Base-by-base conservation (phyloP, 305 asterid species). In the Fraxinus velutina region DNA sequence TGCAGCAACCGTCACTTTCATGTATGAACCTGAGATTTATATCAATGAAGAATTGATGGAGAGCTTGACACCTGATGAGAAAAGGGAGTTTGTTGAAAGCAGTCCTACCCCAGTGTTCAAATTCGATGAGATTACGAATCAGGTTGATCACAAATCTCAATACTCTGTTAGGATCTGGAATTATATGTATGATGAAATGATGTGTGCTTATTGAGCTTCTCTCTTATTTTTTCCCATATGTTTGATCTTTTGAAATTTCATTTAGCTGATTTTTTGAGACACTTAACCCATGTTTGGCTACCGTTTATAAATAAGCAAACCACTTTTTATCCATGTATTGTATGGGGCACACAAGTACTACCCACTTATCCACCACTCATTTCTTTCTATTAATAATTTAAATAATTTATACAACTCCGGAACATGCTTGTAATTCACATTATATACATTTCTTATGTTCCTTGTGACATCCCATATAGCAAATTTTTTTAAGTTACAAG, bases 1-100 rank as follows among this genome's bases (percentile, higher is more conserved):
- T 86, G 99, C 99, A 22, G 98, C 99, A 78, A 96, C 99, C 39
- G 99, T 94, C 78, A 92, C 97, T 73, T 96, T 96, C 88, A 96
- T 96, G 98, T 94, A 94, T 83, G 97, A 96, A 68, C 99, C 99
- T 47, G 98, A 93, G 4, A 94, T 96, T 78, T 89, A 86, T 57
- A 93, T 96, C 88, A 93, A 96, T 75, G 99, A 96, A 84, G 98
- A 93, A 83, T 42, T 93, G 92, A 92, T 96, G 97, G 98, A 92
- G 81, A 87, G 86, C 73, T 83, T 96, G 81, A 66, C 93, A 37
- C 86, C 87, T n/a, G 89, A 92, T 33, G 91, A 96, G 86, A 96
- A 88, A 85, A 80, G 42, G 60, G 94, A 90, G 27, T 88, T 96
- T 75, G 90, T 93, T 55, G 99, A 96, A 22, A 96, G 99, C 88